Conservation (phyloP, 2,329 filamentous ascomycete species). For the Colletotrichum euphorbiae region DNA sequence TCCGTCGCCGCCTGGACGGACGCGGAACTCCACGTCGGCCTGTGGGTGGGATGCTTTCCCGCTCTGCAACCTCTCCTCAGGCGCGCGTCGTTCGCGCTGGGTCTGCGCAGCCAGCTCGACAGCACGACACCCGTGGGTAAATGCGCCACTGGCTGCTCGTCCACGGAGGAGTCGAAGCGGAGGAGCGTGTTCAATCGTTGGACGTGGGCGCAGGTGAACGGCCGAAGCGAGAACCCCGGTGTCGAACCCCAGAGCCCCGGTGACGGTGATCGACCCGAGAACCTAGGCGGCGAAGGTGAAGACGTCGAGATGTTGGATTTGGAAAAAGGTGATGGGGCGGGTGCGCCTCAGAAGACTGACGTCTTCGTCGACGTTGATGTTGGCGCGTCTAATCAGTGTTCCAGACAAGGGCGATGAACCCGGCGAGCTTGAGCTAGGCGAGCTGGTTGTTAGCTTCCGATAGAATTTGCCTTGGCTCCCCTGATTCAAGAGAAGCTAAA, state of each 20-base stretch:
- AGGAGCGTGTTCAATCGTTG: constrained; percentile 8
- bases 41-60: constrained; percentile 57
- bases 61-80: constrained; percentile 49
- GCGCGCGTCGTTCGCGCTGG: constrained; percentile 14
- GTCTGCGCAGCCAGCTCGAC: constrained; percentile 14
- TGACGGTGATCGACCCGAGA: too few species aligned
- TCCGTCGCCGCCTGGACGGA: constrained; percentile 54
- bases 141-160: not conserved
- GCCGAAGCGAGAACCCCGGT: too few species aligned
- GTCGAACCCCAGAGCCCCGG: not conserved
- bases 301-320: constrained; percentile 30
- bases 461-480: too few species aligned
- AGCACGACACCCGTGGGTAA: not conserved
- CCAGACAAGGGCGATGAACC: too few species aligned
- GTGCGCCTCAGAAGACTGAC: not conserved
- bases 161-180: not conserved
- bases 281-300: too few species aligned
- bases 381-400: too few species aligned
- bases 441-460: too few species aligned
- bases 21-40: constrained; percentile 55
- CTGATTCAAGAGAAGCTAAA: too few species aligned
- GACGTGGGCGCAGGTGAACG: not conserved
- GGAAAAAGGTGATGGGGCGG: constrained; percentile 4
- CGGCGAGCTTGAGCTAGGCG: too few species aligned
- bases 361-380: too few species aligned